Conservation (phyloP, 495 filamentous ascomycete species). For the Evernia prunastri region DNA sequence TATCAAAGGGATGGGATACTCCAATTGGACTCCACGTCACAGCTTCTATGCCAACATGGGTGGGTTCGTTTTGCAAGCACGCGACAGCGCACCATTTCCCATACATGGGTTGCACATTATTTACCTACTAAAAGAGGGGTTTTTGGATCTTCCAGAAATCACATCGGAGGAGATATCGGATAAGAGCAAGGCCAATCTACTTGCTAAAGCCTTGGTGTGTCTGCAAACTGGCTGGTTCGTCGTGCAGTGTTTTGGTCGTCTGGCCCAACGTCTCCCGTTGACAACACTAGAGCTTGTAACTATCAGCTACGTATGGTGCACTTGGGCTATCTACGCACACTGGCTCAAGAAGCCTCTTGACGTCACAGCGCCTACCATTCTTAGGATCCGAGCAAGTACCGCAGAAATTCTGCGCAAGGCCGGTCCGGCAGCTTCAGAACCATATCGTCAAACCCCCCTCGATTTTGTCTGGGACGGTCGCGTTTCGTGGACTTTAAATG, state of each 20-base stretch:
- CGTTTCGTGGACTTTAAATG: slow-evolving; percentile 56
- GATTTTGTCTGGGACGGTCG: slow-evolving; percentile 31
- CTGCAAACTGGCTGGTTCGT: slow-evolving; percentile 32
- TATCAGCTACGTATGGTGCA: slow-evolving; percentile 29
- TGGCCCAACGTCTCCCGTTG: slow-evolving; percentile 21
- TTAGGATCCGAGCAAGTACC: slow-evolving; percentile 16
- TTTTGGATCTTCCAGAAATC: slow-evolving; percentile 25
- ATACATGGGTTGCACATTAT: slow-evolving; percentile 24
- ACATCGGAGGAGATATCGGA: slow-evolving; percentile 22
- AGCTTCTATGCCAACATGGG: slow-evolving; percentile 35
- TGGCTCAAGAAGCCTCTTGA: slow-evolving; percentile 37
- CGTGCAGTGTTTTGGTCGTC: slow-evolving; percentile 28
- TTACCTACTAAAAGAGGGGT: slow-evolving; percentile 21
- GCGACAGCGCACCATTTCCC: slow-evolving; percentile 22
- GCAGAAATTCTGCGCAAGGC: slow-evolving; percentile 21
- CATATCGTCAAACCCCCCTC: slow-evolving; percentile 29
- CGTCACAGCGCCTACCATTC: slow-evolving; percentile 22
- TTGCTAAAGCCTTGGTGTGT: slow-evolving; percentile 31
- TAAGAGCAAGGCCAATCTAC: slow-evolving; percentile 28
- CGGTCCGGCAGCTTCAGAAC: slow-evolving; percentile 13
- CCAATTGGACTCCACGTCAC: slow-evolving; percentile 31
- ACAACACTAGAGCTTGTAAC: slow-evolving; percentile 33
- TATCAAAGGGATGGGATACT: slow-evolving; percentile 14
- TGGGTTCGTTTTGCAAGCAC: slow-evolving; percentile 28
- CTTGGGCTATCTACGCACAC: slow-evolving; percentile 27